phyloP scores from a whole-genome alignment of 2,329 filamentous ascomycete genomes.

The Calonectria montana region DNA sequence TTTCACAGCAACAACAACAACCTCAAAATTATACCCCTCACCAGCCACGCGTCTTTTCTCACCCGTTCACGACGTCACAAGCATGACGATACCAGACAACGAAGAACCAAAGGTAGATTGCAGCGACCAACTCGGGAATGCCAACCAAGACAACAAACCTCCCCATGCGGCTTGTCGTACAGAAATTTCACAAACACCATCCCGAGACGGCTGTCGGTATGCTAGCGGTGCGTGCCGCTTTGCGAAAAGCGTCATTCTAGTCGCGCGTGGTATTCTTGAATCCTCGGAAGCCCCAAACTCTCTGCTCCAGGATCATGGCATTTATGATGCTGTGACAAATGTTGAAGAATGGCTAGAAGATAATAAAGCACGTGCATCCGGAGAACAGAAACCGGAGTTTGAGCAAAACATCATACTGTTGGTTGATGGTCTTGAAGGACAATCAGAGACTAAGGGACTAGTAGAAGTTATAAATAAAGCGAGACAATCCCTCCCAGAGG shows the following conservation, averaged over 20 bases:
- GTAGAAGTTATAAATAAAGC: slow-evolving; percentile 46
- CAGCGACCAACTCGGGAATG: not conserved
- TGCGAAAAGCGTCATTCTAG: slow-evolving; percentile 49
- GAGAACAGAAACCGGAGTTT: not conserved
- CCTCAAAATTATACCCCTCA: slow-evolving; percentile 1
- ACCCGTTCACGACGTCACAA: not conserved
- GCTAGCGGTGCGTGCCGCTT: slow-evolving; percentile 52
- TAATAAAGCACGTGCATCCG: slow-evolving; percentile 14
- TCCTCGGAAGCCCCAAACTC: slow-evolving; percentile 50
- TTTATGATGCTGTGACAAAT: slow-evolving; percentile 48
- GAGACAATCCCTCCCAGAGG: slow-evolving; percentile 41
- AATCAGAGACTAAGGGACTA: slow-evolving; percentile 48
- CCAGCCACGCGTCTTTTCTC: not conserved
- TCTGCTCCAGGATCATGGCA: slow-evolving; percentile 56
- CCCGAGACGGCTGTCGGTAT: slow-evolving; percentile 44
- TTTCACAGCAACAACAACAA: slow-evolving; percentile 14
- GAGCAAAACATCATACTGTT: slow-evolving; percentile 49
- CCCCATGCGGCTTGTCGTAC: not conserved
- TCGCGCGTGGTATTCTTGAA: slow-evolving; percentile 55
- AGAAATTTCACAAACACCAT: not conserved
- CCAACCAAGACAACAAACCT: not conserved
- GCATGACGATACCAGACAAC: slow-evolving; percentile 5
- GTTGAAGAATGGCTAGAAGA: slow-evolving; percentile 49
- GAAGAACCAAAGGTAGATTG: not conserved
- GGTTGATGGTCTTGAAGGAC: slow-evolving; percentile 52